Evolutionary conservation across 495 filamentous ascomycete genomes (phyloP), one percentile per base, ranked within the genome.

Genomic region (Chaetomium cochliodes): DNA sequence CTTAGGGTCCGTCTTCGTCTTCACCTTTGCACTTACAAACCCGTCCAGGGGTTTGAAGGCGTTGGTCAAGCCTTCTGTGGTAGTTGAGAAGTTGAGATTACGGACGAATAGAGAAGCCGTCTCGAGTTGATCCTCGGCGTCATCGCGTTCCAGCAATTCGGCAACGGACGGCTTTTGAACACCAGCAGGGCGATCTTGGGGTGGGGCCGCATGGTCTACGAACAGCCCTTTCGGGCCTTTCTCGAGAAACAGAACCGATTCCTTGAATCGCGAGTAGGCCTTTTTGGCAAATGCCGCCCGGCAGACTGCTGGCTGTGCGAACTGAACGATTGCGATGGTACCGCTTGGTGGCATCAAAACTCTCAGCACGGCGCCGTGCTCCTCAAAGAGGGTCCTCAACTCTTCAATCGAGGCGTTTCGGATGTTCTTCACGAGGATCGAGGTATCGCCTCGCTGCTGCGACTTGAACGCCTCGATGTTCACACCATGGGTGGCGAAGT

Each of bases 391-490:
- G 46, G 80, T 81, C 56, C 82, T 81, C 20, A 92, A 70, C 67
- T 91, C 89, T 30, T 88, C 87, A 7, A 78, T 76, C 42, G 85
- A 88, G 50, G 91, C 92, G 70, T 88, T 90, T 7, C 90, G 87
- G 65, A 98, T 96, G 73, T 98, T 98, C 81, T 98, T 99, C 42
- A 97, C 89, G 15, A 99, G 78, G 64, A 99, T 93, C 13, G 88
- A 86, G 12, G 86, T 92, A 76, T 96, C 92, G 50, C 92, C 93
- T 67, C 92, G 86, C 67, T 92, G 84, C 50, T 85, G 83, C 42
- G 83, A 86, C 73, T 92, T 92, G 78, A 99, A 98, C 11, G 93
- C 87, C 62, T 96, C 85, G 23, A 99, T 81, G 73, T 97, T 91
- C 8, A 98, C 90, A 23, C 94, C 94, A 59, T 97, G 88, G 8